Base-by-base conservation (phyloP, 805 yeast genomes). In the Wickerhamiella lipophila region DNA sequence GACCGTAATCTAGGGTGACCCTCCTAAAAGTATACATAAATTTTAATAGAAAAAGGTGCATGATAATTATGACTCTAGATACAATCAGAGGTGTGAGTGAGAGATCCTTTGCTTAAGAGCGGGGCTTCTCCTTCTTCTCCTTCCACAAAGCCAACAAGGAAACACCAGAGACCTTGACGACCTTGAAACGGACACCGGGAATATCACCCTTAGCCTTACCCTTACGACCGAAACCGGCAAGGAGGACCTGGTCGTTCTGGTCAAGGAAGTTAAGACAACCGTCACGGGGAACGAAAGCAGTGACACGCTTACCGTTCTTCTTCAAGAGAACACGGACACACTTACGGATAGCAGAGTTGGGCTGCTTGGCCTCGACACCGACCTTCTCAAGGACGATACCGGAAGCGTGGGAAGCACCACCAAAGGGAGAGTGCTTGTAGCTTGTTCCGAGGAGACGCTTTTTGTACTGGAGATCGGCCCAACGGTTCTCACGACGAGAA, bases 181-280 rank as follows among this genome's bases (percentile, higher is more conserved):
- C 99, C 85, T 92, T 92, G 87, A 92, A 92, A 84, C 99, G 92
- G 72, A 92, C 99, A 86, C 99, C 99, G 75, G 98, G 98, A 71
- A 92, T 89, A 88, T 92, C 99, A 81, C 99, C 98, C 94, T 92
- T 92, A 74, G 98, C 98, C 82, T 92, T 92, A 80, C 98, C 98
- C 82, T 95, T 92, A 79, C 97, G 87, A 86, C 99, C 99, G 87
- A 92, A 92, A 81, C 99, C 99, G 68, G 99, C 97, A 67, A 92
- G 80, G 68, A 92, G 79, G 66, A 92, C 99, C 76, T 92, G 97
- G 78, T 92, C 99, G 81, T 92, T 92, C 79, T 92, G 97, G 73
- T 92, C 99, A 67, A 92, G 96, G 66, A 82, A 92, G 92, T 92
- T 92, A 75, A 92, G 78, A 82, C 98, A 92, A 89, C 99, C 99